A percentile compares a stretch with the other conserved stretches of the same genome.
Evolutionary conservation across 2,329 filamentous ascomycete species (phyloP).

Genomic region (Mollisia scopiformis): DNA sequence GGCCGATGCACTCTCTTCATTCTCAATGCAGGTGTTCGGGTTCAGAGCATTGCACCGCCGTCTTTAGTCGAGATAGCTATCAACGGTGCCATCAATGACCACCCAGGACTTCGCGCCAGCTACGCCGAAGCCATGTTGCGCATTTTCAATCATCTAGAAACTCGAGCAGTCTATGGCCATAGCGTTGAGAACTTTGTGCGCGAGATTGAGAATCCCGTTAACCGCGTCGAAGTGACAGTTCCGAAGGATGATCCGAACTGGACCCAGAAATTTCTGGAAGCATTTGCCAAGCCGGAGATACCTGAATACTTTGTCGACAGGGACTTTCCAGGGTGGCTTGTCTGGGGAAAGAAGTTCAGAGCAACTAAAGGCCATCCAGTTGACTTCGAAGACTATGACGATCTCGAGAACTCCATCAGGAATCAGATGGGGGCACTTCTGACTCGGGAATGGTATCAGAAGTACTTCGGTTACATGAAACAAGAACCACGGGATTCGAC

Average conservation of each 20-base stretch:
- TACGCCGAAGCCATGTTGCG: conserved; percentile 78
- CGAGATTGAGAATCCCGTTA: conserved; percentile 76
- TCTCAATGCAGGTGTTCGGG: conserved; percentile 87
- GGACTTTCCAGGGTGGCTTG: conserved; percentile 94
- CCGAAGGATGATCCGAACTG: conserved; percentile 75
- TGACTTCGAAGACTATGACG: conserved; percentile 74
- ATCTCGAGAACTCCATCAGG: conserved; percentile 73
- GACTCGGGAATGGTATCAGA: conserved; percentile 82
- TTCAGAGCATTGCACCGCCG: conserved; percentile 81
- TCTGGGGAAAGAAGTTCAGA: conserved; percentile 88
- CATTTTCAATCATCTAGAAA: conserved; percentile 84
- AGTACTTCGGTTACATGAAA: conserved; percentile 91
- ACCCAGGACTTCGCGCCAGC: conserved; percentile 80
- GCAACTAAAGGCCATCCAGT: conserved; percentile 74
- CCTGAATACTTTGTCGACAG: conserved; percentile 89
- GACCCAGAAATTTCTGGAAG: conserved; percentile 76
- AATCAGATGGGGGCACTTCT: conserved; percentile 80
- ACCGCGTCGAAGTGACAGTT: conserved; percentile 75
- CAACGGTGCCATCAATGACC: conserved; percentile 83
- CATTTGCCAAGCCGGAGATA: conserved; percentile 72
- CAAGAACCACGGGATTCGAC: conserved; percentile 86
- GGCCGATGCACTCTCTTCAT: conserved; percentile 88
- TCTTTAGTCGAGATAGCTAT: conserved; percentile 84
- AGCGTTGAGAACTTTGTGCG: conserved; percentile 85
- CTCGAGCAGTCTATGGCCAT: conserved; percentile 83